Evolutionary conservation across 257 asterid species (phyloP).

Genomic region (Marsdenia floribunda): DNA sequence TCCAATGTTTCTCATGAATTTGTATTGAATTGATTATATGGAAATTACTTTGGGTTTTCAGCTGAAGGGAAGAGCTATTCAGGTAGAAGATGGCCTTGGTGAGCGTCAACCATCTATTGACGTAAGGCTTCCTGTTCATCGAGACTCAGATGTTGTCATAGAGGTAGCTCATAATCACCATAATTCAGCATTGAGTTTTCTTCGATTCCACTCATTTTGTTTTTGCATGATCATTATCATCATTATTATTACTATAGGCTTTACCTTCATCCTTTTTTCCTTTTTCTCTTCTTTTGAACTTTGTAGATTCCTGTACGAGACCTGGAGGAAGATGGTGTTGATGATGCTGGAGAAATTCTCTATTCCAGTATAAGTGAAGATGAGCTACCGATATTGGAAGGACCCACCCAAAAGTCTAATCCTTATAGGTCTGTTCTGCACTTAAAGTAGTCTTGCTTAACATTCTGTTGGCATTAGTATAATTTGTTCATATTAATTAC

Average conservation of each 20-base stretch:
- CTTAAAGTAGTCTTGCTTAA: background rate
- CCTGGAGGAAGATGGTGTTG: slow-evolving; percentile 21
- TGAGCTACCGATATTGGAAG: slow-evolving; percentile 24
- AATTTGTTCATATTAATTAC: background rate
- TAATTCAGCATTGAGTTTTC: background rate
- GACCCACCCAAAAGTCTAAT: slow-evolving; percentile 17
- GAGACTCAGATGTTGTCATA: slow-evolving; percentile 31
- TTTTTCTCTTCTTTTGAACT: background rate
- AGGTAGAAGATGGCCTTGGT: slow-evolving; percentile 24
- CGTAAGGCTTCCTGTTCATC: slow-evolving; percentile 18
- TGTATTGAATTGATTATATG: background rate
- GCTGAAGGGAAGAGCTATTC: slow-evolving; percentile 33
- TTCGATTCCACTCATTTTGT: slow-evolving; percentile 10
- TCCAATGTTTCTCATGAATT: background rate
- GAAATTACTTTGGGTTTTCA: slow-evolving; percentile 15
- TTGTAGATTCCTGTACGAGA: slow-evolving; percentile 36
- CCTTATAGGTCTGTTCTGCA: slow-evolving; percentile 33
- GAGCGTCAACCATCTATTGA: slow-evolving; percentile 32
- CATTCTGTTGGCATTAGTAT: background rate
- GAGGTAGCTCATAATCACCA: slow-evolving; percentile 24
- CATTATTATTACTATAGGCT: background rate
- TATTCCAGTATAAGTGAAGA: slow-evolving; percentile 30
- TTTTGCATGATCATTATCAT: background rate
- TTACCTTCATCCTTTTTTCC: background rate
- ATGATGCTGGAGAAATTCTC: slow-evolving; percentile 19